phyloP scores from a whole-genome alignment of 1,139 yeast genomes.

The Petasospora fabianii region DNA sequence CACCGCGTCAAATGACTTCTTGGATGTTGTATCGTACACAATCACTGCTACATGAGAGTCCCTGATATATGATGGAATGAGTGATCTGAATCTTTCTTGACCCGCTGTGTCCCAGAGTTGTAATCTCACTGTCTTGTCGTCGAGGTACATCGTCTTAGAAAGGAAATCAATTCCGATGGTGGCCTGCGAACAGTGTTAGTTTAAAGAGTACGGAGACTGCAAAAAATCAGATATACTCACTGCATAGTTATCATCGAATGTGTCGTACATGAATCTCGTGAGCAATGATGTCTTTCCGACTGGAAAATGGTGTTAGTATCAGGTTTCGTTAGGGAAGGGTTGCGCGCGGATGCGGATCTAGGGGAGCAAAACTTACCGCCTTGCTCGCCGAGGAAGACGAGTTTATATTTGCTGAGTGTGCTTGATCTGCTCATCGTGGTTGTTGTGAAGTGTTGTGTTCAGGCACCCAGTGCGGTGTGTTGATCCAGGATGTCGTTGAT shows the following conservation, averaged over 20 bases:
- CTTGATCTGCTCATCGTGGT: constrained; percentile 24
- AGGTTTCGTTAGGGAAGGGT: background rate
- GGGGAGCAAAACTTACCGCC: constrained; percentile 40
- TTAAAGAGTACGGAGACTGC: background rate
- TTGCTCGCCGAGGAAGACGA: constrained; percentile 96
- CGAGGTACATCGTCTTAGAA: constrained; percentile 79
- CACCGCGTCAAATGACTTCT: constrained; percentile 73
- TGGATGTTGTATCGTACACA: constrained; percentile 88
- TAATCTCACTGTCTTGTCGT: constrained; percentile 66
- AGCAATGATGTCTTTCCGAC: constrained; percentile 92
- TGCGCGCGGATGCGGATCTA: background rate
- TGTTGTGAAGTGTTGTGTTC: background rate
- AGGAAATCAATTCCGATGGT: constrained; percentile 96
- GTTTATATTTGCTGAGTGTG: constrained; percentile 68
- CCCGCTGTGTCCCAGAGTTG: constrained; percentile 99
- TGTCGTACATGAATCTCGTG: constrained; percentile 95
- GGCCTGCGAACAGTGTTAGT: constrained; percentile 43
- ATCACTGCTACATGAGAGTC: constrained; percentile 97
- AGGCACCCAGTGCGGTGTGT: background rate
- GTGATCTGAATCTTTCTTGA: constrained; percentile 93
- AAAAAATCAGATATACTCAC: constrained; percentile 14
- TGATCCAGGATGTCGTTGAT: background rate
- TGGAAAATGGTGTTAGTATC: constrained; percentile 12
- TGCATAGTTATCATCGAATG: constrained; percentile 93
- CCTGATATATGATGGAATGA: constrained; percentile 91